phyloP scores from a whole-genome alignment of 2,329 filamentous ascomycete species.

The Calcarisporium arbuscula region DNA sequence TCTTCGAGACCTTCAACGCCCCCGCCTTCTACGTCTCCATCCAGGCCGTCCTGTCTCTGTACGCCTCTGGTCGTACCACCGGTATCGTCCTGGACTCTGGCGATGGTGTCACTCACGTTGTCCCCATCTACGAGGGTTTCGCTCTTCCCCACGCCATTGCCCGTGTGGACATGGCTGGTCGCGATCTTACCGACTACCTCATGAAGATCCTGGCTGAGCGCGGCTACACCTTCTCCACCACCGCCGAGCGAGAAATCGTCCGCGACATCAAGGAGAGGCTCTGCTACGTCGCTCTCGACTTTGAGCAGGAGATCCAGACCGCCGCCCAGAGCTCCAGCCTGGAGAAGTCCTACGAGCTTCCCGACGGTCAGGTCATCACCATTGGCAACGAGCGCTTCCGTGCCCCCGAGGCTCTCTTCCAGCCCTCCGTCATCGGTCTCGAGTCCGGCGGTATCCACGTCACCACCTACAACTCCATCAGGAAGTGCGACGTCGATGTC shows the following conservation, averaged over 20 bases:
- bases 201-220: constrained; percentile 99
- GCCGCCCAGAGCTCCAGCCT: constrained; percentile 97
- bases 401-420: constrained; percentile 98
- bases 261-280: constrained; percentile 99
- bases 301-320: constrained; percentile 99
- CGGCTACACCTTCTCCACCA: constrained; percentile 99
- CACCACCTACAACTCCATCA: constrained; percentile 99
- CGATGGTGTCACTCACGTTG: constrained; percentile 99
- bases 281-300: constrained; percentile 99
- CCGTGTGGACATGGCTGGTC: constrained; percentile 99
- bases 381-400: constrained; percentile 99
- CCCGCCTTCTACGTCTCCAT: constrained; percentile 99
- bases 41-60: constrained; percentile 97
- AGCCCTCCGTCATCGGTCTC: constrained; percentile 95
- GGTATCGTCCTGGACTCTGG: constrained; percentile 99
- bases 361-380: constrained; percentile 98
- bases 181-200: constrained; percentile 99
- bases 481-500: constrained; percentile 99
- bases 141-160: constrained; percentile 99
- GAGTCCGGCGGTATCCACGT: constrained; percentile 99
- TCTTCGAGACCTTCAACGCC: constrained; percentile 99
- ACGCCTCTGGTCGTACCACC: constrained; percentile 99
- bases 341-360: constrained; percentile 99
- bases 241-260: constrained; percentile 99
- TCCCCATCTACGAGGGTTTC: constrained; percentile 99